Evolutionary conservation across 2,329 filamentous ascomycete species (phyloP), one percentile per base, ranked within the genome.

Genomic region (Penicillium sp.): DNA sequence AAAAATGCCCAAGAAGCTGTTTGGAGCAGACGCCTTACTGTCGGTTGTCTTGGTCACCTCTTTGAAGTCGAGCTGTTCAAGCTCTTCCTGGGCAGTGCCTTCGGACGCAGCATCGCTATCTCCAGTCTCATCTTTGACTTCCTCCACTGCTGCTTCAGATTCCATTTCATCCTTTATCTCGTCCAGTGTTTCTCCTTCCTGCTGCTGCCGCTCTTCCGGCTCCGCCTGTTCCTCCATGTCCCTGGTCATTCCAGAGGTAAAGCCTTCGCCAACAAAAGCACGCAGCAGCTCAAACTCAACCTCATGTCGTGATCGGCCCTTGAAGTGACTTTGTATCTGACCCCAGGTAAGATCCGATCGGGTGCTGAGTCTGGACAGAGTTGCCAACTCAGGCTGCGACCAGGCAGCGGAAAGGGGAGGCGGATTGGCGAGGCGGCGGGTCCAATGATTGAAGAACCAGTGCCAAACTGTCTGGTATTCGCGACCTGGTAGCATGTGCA

Each of bases 211-310:
- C 13, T 35, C 22, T 24, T 48, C 29, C 12, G 13, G 1, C 2
- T 22, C 37, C 8, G 17, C 17, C 15, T 22, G 22, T 42, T 35
- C 24, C 19, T 22, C 41, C 2, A 22, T 31, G 13, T 9, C 21
- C 2, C 19, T 19, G 3, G 7, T n/a, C 4, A 29, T 26, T 15
- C 9, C 10, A n/a, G 40, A 44, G 8, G 37, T 24, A 21, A 17
- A 31, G 3, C 42, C 33, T 10, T 54, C 43, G 3, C 37, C 45
- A 9, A 49, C 43, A 39, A 64, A 69, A 22, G 63, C 54, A 45
- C 59, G 57, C 49, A 70, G 52, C 46, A 69, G 48, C 43, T 69
- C 61, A 50, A 63, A 64, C 46, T 70, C 66, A 28, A 68, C 57
- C 45, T 68, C 66, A 19, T 57, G 50, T 38, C 56, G 54, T 15